These are phyloP conservation scores for Wickerhamiella sergipiensis DNA, from an alignment of 805 yeast species.

Conservation along the genomic window DNA sequence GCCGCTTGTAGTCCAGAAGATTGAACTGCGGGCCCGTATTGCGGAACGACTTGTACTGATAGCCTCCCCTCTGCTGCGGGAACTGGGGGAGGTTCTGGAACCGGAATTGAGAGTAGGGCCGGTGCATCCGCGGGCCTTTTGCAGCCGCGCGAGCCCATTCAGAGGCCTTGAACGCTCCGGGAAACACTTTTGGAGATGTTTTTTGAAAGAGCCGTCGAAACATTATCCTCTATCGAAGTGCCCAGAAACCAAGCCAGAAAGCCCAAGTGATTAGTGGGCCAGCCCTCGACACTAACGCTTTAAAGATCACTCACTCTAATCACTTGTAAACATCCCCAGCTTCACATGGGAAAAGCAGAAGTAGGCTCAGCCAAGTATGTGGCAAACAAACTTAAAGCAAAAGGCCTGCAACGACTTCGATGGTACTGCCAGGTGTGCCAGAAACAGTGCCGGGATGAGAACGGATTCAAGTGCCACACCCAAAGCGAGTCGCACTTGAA, in stretches of 20 bases:
- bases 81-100: background rate
- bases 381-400: constrained; percentile 63
- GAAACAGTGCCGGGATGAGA: constrained; percentile 91
- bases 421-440: constrained; percentile 84
- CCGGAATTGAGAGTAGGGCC: background rate
- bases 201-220: background rate
- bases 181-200: background rate
- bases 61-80: background rate
- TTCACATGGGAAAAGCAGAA: constrained; percentile 42
- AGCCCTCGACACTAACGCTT: too few relatives aligned
- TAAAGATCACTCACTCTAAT: background rate
- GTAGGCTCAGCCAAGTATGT: constrained; percentile 55
- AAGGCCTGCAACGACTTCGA: constrained; percentile 72
- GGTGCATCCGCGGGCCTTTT: too few relatives aligned
- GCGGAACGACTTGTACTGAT: background rate
- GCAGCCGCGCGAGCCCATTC: background rate
- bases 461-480: constrained; percentile 88
- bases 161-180: background rate
- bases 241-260: too few relatives aligned
- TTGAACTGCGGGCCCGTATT: constrained; percentile 1
- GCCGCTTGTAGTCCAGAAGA: constrained; percentile 6
- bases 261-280: background rate
- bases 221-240: background rate
- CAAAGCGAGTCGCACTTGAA: constrained; percentile 64
- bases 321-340: background rate